phyloP scores from a whole-genome alignment of 2,329 filamentous ascomycete species.

The Fusarium keratoplasticum region DNA sequence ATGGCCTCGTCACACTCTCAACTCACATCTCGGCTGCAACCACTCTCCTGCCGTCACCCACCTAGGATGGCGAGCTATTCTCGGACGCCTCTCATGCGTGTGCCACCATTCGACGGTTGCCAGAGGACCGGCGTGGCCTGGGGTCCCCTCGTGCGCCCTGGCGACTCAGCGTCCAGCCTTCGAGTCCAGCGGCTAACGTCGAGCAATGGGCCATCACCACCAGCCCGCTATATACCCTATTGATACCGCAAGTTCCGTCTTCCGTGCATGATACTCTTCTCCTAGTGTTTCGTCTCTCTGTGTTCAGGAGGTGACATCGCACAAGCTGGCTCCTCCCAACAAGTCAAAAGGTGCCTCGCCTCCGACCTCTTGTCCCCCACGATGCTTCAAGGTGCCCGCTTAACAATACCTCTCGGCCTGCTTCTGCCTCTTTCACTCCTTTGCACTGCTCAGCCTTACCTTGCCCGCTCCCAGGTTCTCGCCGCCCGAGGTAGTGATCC shows the following conservation, averaged over 20 bases:
- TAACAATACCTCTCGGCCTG: slow-evolving; percentile 44
- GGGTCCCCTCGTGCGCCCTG: slow-evolving; percentile 37
- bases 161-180: slow-evolving; percentile 58
- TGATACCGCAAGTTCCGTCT: slow-evolving; percentile 56
- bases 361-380: slow-evolving; percentile 45
- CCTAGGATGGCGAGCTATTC: slow-evolving; percentile 52
- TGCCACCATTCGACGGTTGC: slow-evolving; percentile 46
- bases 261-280: slow-evolving; percentile 59
- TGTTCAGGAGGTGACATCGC: slow-evolving; percentile 57
- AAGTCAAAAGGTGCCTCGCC: slow-evolving; percentile 46
- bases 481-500: slow-evolving; percentile 53
- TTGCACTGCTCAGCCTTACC: slow-evolving; percentile 46
- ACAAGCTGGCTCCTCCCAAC: slow-evolving; percentile 47
- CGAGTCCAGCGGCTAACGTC: slow-evolving; percentile 54
- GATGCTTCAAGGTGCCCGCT: slow-evolving; percentile 52
- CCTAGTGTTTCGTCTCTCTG: slow-evolving; percentile 62
- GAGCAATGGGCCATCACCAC: slow-evolving; percentile 60
- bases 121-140: slow-evolving; percentile 41
- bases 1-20: slow-evolving; percentile 37
- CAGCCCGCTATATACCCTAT: slow-evolving; percentile 69
- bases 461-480: slow-evolving; percentile 42
- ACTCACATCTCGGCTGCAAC: slow-evolving; percentile 43
- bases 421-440: slow-evolving; percentile 46
- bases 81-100: slow-evolving; percentile 51
- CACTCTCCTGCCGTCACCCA: slow-evolving; percentile 45